Base-by-base conservation (phyloP, 208 protist genomes). In the Endotrypanum monterogeii region DNA sequence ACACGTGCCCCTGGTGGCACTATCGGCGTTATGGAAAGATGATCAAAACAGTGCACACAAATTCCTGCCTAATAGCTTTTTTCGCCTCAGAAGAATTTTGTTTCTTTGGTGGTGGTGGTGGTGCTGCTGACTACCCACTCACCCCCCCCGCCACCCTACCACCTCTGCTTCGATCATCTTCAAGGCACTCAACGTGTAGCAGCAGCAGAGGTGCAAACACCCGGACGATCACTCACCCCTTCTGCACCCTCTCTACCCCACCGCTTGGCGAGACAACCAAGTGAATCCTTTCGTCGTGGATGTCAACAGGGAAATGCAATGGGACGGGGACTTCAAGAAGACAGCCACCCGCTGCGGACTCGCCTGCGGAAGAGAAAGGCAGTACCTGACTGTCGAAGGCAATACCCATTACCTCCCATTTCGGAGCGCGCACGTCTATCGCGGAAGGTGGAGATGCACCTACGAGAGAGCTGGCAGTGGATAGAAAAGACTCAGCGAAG, bases 351-450 rank as follows among this genome's bases (percentile, higher is more conserved):
- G 1, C 46, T 5, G 3, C 18, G 16, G 44, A 6, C 0, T 9
- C 28, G 11, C 5, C 35, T 3, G 71, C 7, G 8, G 55, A 20
- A 28, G 52, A 14, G 8, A 28, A 25, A 23, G 30, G 62, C 69
- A 81, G 23, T 14, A 76, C 76, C 56, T 81, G 76, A 20, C 50
- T 44, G 16, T 81, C 76, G 23, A 81, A 81, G 25, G 76, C 76
- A 6, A 73, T 28, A 20, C 54, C 76, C 56, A 81, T 41, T 32
- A 81, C 76, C 51, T 76, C 71, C 66, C 71, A 81, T 7, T n/a
- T 4, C 20, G 51, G 67, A 35, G 46, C 30, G 28, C 35, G n/a
- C 25, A 37, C 58, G 35, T 35, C 35, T 11, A 23, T 14, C 32
- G 58, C 35, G 23, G 18, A 23, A 37, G 39, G 58, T 14, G 58